A percentile compares a stretch with the other conserved stretches of the same genome.
Conservation (phyloP, 371 early-diverging fungal genomes). For the Cokeromyces recurvatus region DNA sequence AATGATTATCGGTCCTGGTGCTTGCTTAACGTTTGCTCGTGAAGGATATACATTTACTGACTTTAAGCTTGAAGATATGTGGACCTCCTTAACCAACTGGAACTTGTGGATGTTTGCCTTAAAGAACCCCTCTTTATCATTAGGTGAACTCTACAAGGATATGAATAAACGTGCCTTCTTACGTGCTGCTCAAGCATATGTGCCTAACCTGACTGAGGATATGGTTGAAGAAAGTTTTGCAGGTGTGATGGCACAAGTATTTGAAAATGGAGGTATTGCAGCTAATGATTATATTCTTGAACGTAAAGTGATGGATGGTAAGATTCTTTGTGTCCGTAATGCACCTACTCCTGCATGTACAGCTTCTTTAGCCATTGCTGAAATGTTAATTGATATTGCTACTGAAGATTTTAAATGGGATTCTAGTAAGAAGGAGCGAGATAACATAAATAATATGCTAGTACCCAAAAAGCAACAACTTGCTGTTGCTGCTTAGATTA, state of each 20-base stretch:
- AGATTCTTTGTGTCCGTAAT: conserved; percentile 39
- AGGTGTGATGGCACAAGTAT: conserved; percentile 47
- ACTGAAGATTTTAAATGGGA: conserved; percentile 40
- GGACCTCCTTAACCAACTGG: conserved; percentile 27
- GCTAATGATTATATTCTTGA: conserved; percentile 44
- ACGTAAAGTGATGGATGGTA: conserved; percentile 40
- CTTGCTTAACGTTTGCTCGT: conserved; percentile 44
- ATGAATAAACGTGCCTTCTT: conserved; percentile 41
- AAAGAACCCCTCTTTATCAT: conserved; percentile 34
- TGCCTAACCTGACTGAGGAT: conserved; percentile 33
- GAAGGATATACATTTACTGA: conserved; percentile 42
- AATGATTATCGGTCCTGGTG: conserved; percentile 47
- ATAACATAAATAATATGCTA: no score
- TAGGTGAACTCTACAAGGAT: conserved; percentile 45
- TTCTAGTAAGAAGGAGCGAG: conserved; percentile 4
- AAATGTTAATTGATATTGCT: conserved; percentile 37
- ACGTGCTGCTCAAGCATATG: conserved; percentile 29
- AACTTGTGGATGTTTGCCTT: conserved; percentile 36
- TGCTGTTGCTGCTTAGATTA: conserved; percentile 16
- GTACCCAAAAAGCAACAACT: background rate
- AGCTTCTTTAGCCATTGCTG: conserved; percentile 41
- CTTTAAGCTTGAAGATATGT: conserved; percentile 29
- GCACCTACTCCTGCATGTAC: conserved; percentile 47
- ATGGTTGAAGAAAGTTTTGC: conserved; percentile 48
- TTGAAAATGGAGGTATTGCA: conserved; percentile 41